Evolutionary conservation across 257 asterid species (phyloP).

Genomic region (Cinchona pubescens): DNA sequence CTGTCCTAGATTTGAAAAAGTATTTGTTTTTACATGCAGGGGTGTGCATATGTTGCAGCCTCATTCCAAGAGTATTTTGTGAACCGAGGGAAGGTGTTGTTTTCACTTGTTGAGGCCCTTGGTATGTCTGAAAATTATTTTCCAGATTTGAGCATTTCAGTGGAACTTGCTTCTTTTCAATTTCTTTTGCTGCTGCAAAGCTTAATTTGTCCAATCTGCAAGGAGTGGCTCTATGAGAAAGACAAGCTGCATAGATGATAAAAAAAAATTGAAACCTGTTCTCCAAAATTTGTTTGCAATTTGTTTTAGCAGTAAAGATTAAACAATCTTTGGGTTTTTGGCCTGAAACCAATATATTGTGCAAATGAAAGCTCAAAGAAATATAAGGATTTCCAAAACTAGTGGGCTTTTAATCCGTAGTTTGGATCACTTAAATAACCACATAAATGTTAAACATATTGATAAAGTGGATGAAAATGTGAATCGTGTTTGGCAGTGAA

Average conservation of each 20-base stretch:
- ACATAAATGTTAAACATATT: too few relatives aligned
- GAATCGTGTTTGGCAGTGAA: too few relatives aligned
- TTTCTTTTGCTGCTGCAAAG: not conserved
- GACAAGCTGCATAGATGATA: not conserved
- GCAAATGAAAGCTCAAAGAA: too few relatives aligned
- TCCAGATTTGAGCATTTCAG: not conserved
- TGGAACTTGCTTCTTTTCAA: not conserved
- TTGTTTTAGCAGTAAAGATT: too few relatives aligned
- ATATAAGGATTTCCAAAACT: too few relatives aligned
- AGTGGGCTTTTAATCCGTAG: too few relatives aligned
- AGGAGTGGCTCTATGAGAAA: not conserved
- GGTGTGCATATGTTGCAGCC: conserved; percentile 59
- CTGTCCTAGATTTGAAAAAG: not conserved
- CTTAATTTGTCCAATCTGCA: not conserved
- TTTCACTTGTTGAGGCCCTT: conserved; percentile 80
- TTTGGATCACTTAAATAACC: too few relatives aligned
- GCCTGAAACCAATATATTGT: too few relatives aligned
- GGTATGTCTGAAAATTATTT: conserved; percentile 38
- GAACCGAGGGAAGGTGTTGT: conserved; percentile 58
- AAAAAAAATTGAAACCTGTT: not conserved
- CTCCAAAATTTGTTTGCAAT: not conserved
- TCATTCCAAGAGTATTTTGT: conserved; percentile 55
- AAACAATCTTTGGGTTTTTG: too few relatives aligned
- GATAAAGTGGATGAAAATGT: too few relatives aligned
- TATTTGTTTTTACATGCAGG: conserved; percentile 40